Conservation (phyloP, 164 flowering plant species). For the Protea cynaroides region DNA sequence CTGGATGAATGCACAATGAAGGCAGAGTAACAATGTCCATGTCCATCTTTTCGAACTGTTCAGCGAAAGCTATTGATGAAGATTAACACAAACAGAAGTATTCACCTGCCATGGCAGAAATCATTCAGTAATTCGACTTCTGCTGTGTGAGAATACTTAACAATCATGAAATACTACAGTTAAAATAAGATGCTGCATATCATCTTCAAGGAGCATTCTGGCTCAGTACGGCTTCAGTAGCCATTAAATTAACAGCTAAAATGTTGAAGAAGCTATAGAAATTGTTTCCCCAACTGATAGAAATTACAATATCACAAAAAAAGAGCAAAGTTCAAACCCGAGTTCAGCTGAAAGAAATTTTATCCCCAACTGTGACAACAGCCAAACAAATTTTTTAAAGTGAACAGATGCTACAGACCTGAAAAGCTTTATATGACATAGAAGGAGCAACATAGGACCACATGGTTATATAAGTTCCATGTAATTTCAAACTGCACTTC, state of each 20-base stretch:
- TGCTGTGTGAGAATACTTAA: too few relatives aligned
- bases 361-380: neutral
- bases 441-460: conserved; percentile 1
- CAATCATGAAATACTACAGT: too few relatives aligned
- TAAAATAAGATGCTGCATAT: too few relatives aligned
- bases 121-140: too few relatives aligned
- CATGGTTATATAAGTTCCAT: conserved; percentile 21
- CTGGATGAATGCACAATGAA: conserved; percentile 23
- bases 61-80: conserved; percentile 3
- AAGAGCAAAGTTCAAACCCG: neutral
- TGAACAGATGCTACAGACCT: neutral
- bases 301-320: neutral
- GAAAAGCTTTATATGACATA: conserved; percentile 5
- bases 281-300: too few relatives aligned
- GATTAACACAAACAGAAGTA: neutral
- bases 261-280: too few relatives aligned
- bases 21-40: conserved; percentile 31
- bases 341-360: neutral
- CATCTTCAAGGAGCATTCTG: too few relatives aligned
- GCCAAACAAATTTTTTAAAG: neutral
- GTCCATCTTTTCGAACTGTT: conserved; percentile 30
- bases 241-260: too few relatives aligned
- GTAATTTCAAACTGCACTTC: conserved; percentile 4
- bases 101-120: conserved; percentile 16
- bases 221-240: too few relatives aligned